These are phyloP conservation scores for Claviceps sorghi DNA, from an alignment of 2,329 filamentous ascomycete species.

Conservation along the genomic window DNA sequence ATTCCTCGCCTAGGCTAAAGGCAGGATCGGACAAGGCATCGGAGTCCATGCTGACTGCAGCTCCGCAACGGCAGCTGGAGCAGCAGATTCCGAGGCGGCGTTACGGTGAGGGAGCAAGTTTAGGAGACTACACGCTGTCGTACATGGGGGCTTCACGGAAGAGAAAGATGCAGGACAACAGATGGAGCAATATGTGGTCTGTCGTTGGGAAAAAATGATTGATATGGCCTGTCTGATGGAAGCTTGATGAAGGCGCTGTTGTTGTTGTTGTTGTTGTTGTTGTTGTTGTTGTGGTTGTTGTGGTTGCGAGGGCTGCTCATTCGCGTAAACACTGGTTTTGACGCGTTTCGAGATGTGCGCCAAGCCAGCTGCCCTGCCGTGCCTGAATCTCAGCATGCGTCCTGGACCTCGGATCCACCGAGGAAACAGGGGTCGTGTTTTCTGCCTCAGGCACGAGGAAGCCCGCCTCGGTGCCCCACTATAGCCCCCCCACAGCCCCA, in stretches of 20 bases:
- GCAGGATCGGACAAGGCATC: conserved; percentile 41
- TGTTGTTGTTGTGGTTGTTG: conserved; percentile 13
- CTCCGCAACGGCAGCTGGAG: background rate
- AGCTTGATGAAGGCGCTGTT: conserved; percentile 11
- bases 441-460: conserved; percentile 4
- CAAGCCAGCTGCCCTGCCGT: background rate
- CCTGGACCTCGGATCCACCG: background rate
- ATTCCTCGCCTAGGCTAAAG: conserved; percentile 26
- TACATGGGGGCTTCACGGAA: background rate
- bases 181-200: conserved; percentile 7
- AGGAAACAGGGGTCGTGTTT: conserved; percentile 1
- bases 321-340: conserved; percentile 15
- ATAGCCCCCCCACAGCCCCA: background rate
- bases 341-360: conserved; percentile 1
- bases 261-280: conserved; percentile 10
- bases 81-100: background rate
- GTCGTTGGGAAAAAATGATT: conserved; percentile 7
- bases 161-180: background rate
- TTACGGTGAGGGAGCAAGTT: background rate
- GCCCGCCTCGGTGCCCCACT: background rate
- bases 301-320: background rate
- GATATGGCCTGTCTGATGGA: conserved; percentile 8
- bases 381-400: background rate
- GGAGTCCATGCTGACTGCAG: conserved; percentile 33
- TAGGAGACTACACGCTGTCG: background rate